phyloP scores from a whole-genome alignment of 2,329 filamentous ascomycete species.

The Pseudogymnoascus sp. region DNA sequence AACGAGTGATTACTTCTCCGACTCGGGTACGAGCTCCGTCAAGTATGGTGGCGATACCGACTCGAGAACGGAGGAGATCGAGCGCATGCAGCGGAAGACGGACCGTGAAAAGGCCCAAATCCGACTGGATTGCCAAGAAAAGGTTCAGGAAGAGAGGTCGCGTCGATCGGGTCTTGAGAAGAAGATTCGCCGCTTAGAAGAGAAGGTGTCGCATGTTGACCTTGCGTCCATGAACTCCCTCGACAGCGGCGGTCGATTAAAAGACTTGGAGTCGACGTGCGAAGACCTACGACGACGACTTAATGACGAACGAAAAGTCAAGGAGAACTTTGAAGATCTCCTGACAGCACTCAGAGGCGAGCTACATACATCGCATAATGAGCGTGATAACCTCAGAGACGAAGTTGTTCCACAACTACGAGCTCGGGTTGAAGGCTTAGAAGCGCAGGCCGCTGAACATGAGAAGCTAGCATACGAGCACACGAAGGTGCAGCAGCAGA shows the following conservation, averaged over 20 bases:
- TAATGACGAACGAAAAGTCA: constrained; percentile 75
- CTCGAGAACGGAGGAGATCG: constrained; percentile 61
- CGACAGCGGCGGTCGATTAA: constrained; percentile 53
- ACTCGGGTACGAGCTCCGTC: constrained; percentile 82
- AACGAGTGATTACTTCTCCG: constrained; percentile 96
- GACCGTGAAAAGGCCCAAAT: constrained; percentile 89
- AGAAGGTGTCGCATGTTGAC: constrained; percentile 58
- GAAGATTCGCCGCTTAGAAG: constrained; percentile 75
- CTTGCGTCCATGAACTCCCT: constrained; percentile 45
- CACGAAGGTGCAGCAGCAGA: constrained; percentile 11
- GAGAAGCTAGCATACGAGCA: constrained; percentile 66
- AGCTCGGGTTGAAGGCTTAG: constrained; percentile 68
- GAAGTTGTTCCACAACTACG: constrained; percentile 75
- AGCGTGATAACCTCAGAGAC: constrained; percentile 85
- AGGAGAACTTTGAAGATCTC: constrained; percentile 90
- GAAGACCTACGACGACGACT: constrained; percentile 78
- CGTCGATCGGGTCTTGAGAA: constrained; percentile 69
- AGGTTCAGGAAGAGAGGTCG: constrained; percentile 77
- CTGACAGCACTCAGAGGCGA: constrained; percentile 76
- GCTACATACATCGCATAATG: constrained; percentile 71
- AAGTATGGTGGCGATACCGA: constrained; percentile 62
- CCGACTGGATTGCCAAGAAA: constrained; percentile 74
- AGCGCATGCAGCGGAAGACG: constrained; percentile 70
- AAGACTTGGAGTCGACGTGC: constrained; percentile 70
- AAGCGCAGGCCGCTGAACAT: constrained; percentile 63